Evolutionary conservation across 768 basidiomycete genomes (phyloP).

Genomic region (Chalciporus chontae): DNA sequence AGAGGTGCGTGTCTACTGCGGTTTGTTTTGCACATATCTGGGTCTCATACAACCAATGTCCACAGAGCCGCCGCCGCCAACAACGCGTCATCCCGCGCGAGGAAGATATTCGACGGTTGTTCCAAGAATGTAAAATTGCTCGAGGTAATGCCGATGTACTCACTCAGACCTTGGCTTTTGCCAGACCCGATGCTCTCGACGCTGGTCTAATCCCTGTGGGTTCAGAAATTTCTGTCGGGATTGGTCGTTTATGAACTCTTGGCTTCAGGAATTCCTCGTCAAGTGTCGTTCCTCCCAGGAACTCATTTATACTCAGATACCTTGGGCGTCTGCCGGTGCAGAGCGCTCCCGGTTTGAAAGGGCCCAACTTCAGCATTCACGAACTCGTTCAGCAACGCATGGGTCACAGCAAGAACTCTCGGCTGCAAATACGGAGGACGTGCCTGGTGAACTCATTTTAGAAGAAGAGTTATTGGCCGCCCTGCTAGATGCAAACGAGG

Average conservation of each 20-base stretch:
- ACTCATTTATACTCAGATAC: slow-evolving; percentile 80
- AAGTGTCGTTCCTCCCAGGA: slow-evolving; percentile 84
- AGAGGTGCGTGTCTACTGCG: slow-evolving; percentile 19
- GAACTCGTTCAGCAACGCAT: slow-evolving; percentile 18
- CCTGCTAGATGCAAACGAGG: slow-evolving; percentile 70
- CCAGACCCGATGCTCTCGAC: slow-evolving; percentile 67
- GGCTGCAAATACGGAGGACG: slow-evolving; percentile 30
- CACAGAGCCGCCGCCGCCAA: slow-evolving; percentile 14
- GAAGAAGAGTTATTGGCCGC: slow-evolving; percentile 76
- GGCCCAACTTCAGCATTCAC: slow-evolving; percentile 11
- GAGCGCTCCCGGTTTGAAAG: slow-evolving; percentile 54
- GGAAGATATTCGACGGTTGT: slow-evolving; percentile 79
- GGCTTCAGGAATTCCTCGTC: slow-evolving; percentile 71
- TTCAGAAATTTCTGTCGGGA: not conserved
- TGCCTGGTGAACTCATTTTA: slow-evolving; percentile 47
- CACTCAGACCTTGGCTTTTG: slow-evolving; percentile 63
- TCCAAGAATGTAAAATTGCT: slow-evolving; percentile 83
- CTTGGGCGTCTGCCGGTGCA: slow-evolving; percentile 85
- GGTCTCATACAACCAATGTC: not conserved
- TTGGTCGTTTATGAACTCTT: not conserved
- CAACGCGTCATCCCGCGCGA: slow-evolving; percentile 63
- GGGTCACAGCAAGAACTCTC: slow-evolving; percentile 19
- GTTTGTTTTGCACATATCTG: not conserved
- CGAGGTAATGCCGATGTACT: slow-evolving; percentile 77
- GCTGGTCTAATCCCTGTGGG: slow-evolving; percentile 65